phyloP scores from a whole-genome alignment of 805 yeast species.

The Pichia membranifaciens region DNA sequence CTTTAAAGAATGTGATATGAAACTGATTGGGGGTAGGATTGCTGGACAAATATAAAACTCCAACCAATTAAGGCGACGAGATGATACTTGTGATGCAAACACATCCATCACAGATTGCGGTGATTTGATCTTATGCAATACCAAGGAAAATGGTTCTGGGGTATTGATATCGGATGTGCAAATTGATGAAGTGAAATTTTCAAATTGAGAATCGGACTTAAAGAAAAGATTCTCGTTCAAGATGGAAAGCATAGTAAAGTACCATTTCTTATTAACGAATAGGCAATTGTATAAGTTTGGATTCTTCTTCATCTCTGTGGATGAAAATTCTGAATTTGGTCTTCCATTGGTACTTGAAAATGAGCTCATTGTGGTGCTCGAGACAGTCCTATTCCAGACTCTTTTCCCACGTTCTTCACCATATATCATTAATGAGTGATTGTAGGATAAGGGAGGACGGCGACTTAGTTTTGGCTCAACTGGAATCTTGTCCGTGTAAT shows the following conservation, averaged over 20 bases:
- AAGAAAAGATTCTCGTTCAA: conserved; percentile 54
- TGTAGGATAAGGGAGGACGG: conserved; percentile 65
- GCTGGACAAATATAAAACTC: conserved; percentile 82
- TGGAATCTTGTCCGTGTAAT: conserved; percentile 44
- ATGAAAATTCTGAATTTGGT: conserved; percentile 8
- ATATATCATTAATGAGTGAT: conserved; percentile 57
- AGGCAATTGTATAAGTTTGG: conserved; percentile 53
- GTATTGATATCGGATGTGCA: neutral
- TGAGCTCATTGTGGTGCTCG: conserved; percentile 12
- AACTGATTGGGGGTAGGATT: conserved; percentile 46
- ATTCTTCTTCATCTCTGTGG: conserved; percentile 1
- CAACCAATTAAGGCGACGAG: conserved; percentile 54
- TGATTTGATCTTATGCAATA: conserved; percentile 60
- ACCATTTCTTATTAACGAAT: conserved; percentile 64
- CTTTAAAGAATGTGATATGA: conserved; percentile 38
- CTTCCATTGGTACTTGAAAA: neutral
- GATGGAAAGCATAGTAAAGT: conserved; percentile 46
- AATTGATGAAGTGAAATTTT: conserved; percentile 15
- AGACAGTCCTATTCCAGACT: conserved; percentile 31
- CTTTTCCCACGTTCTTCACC: conserved; percentile 33
- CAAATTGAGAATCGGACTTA: conserved; percentile 37
- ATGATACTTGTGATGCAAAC: conserved; percentile 37
- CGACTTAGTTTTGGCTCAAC: conserved; percentile 54
- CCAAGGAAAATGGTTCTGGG: conserved; percentile 36
- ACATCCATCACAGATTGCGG: conserved; percentile 47